These are phyloP conservation scores for Xerocomus brunneocitrinus DNA, from an alignment of 768 basidiomycete species.

Conservation along the genomic window DNA sequence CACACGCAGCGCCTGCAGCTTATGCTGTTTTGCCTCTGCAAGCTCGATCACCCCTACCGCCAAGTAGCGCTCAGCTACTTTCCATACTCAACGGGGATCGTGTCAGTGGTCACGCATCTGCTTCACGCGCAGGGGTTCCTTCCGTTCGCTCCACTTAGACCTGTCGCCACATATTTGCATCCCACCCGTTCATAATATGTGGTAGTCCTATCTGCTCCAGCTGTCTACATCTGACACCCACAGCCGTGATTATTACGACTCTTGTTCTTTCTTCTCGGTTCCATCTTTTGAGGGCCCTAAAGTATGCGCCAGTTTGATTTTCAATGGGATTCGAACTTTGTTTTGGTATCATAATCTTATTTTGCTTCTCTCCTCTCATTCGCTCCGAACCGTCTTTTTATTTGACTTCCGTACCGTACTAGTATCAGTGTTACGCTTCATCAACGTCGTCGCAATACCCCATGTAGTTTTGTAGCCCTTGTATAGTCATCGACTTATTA, in stretches of 20 bases:
- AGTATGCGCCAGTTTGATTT: constrained; percentile 20
- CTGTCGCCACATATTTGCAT: constrained; percentile 19
- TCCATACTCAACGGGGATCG: constrained; percentile 34
- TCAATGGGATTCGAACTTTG: constrained; percentile 23
- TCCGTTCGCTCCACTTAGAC: constrained; percentile 25
- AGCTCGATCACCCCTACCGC: constrained; percentile 15
- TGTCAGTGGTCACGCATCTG: constrained; percentile 8
- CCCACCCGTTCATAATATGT: constrained; percentile 2
- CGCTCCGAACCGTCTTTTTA: constrained; percentile 11
- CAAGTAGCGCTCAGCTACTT: constrained; percentile 29
- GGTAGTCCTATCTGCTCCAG: constrained; percentile 4
- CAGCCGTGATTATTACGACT: constrained; percentile 4
- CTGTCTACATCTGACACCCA: not conserved
- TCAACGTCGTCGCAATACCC: constrained; percentile 32
- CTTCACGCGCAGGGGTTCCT: constrained; percentile 8
- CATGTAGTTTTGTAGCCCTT: constrained; percentile 34
- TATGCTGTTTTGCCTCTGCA: constrained; percentile 11
- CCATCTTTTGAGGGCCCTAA: constrained; percentile 17
- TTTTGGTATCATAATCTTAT: constrained; percentile 30
- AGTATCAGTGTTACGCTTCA: constrained; percentile 29
- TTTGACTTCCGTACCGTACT: constrained; percentile 25
- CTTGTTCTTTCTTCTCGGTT: constrained; percentile 14
- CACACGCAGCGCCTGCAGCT: constrained; percentile 9
- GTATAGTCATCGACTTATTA: constrained; percentile 2
- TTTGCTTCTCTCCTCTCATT: constrained; percentile 21